Base-by-base conservation (phyloP, 2,329 filamentous ascomycete species). In the Penicillium brasilianum region DNA sequence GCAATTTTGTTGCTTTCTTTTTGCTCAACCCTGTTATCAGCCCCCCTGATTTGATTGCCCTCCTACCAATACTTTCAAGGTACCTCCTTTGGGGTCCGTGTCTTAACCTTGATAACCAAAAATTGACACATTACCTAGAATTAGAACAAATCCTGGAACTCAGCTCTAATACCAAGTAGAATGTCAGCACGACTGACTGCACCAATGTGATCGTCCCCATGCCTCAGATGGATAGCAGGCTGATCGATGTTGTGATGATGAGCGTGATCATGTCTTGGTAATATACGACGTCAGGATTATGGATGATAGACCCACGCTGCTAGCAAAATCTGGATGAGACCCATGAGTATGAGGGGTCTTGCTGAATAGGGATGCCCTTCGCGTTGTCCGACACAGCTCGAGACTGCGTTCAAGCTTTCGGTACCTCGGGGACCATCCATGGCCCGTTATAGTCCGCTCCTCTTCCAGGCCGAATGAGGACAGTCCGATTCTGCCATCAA, bases 271-370 rank as follows among this genome's bases (percentile, higher is more conserved):
- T 69, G 48, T 22, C 25, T 36, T 56, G 60, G 67, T 71, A 63
- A 71, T 66, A 7, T 14, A 55, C 46, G 46, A 71, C 69, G 69
- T 71, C 70, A 71, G 55, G 13, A 66, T 69, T 66, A 68, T 68
- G 34, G 28, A 53, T 30, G 22, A 48, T 52, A 14, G 18, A 36
- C 7, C 34, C 7, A 43, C n/a, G 8, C 32, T 14, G 34, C 50
- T 28, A 14, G 18, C 4, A 16, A 28, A n/a, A n/a, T n/a, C n/a
- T 46, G 22, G 9, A 9, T 30, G 34, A 52, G 37, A 25, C 9
- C 10, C 18, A 30, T 44, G 14, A 39, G 11, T 25, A 30, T 44
- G 14, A 30, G 37, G 22, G 13, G 49, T 36, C 25, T 14, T 34
- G 8, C 37, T 41, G 36, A 18, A 41, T 41, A 14, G 46, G 46